Conservation (phyloP, 257 asterid genomes). For the Cinchona pubescens region DNA sequence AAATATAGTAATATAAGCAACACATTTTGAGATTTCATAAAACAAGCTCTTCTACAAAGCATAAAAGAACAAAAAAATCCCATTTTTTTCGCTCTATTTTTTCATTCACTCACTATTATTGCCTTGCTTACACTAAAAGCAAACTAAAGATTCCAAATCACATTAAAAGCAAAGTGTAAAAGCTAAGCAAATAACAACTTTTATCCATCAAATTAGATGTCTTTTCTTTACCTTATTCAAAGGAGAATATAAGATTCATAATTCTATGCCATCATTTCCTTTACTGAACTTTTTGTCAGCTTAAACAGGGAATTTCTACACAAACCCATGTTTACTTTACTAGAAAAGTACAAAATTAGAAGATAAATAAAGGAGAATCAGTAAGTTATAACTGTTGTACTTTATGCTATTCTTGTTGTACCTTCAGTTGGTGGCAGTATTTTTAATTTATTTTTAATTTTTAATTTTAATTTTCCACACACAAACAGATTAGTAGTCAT, state of each 20-base stretch:
- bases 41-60: constrained; percentile 19
- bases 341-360: not conserved
- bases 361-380: not conserved
- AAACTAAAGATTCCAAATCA: constrained; percentile 52
- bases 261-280: not conserved
- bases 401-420: not conserved
- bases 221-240: constrained; percentile 1
- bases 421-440: not conserved
- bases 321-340: not conserved
- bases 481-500: not conserved
- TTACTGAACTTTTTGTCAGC: not conserved
- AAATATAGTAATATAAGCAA: constrained; percentile 13
- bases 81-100: not conserved
- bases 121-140: constrained; percentile 62
- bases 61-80: constrained; percentile 26
- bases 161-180: constrained; percentile 33
- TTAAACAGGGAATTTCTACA: not conserved
- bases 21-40: constrained; percentile 25
- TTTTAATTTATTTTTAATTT: too few relatives aligned
- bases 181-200: constrained; percentile 25
- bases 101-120: constrained; percentile 19
- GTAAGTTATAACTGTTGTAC: not conserved
- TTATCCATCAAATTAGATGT: constrained; percentile 5
- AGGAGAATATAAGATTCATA: not conserved
- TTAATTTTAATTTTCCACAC: too few relatives aligned